Base-by-base conservation (phyloP, 202 grass and related monocot genomes). In the Setaria viridis region DNA sequence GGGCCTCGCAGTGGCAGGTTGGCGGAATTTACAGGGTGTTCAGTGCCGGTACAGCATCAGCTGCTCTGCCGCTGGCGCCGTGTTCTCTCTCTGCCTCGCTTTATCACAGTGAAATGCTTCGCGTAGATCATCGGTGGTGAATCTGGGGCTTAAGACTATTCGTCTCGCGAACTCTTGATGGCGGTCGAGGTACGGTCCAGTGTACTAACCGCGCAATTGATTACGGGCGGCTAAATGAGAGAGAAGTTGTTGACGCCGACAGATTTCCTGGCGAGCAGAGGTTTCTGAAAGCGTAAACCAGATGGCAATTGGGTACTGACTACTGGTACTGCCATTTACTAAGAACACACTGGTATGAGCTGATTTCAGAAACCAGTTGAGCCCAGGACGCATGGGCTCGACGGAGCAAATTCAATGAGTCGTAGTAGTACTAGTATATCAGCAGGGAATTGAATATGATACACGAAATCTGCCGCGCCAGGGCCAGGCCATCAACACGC, bases 21-120 rank as follows among this genome's bases (percentile, higher is more conserved):
- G 85, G 57, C 65, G 67, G 89, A 75, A 82, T 88, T 80, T 53
- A 88, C 85, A 82, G 89, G 1, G 64, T 91, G 82, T 81, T 85
- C 43, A 48, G 53, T 60, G 67, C 43, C 20, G 41, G 83, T 70
- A 60, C 83, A 33, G 9, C n/a, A 60, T 20, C 35, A 57, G 37
- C n/a, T 78, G 73, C 58, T 72, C 20, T 2, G 19, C 39, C 2
- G 10, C 17, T 42, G 16, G 16, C 20, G 19, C 67, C 14, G 47
- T 32, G 8, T 49, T 29, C 17, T 7, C 16, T 70, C 9, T 21
- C 16, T 54, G 4, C 17, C 13, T 17, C 47, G 1, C 10, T 20
- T 3, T 21, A 59, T 9, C 9, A 29, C 21, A 11, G 59, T 32
- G 59, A 14, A 32, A 62, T 32, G 59, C 59, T 62, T 32, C 4